These are phyloP conservation scores for Petrea volubilis DNA, from an alignment of 257 asterid genomes.

Conservation along the genomic window DNA sequence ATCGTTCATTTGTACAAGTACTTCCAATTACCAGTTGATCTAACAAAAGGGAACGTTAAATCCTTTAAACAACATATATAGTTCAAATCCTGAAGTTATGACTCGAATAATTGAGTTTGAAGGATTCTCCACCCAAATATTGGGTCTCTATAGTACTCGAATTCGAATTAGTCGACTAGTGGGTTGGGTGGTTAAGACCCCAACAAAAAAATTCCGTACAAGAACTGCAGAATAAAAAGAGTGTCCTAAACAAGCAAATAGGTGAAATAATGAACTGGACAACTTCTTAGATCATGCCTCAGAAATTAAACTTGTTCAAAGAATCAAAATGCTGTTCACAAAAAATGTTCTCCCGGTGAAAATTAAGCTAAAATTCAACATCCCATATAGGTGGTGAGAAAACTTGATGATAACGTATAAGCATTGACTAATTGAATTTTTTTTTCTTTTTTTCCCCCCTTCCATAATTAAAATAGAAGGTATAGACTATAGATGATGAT, in stretches of 20 bases:
- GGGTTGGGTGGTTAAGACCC: no score
- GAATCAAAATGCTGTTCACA: constrained; percentile 4
- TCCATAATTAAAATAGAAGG: constrained; percentile 28
- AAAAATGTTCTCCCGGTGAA: not conserved
- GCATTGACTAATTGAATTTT: constrained; percentile 21
- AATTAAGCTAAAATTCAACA: not conserved
- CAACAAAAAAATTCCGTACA: no score
- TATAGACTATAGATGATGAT: constrained; percentile 19
- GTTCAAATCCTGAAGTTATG: no score
- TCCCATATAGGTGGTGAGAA: not conserved
- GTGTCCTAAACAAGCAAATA: not conserved
- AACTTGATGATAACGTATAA: not conserved
- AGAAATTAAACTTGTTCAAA: not conserved
- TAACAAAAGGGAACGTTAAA: no score
- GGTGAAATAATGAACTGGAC: not conserved
- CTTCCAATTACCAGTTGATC: no score
- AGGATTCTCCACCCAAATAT: no score
- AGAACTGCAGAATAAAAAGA: not conserved
- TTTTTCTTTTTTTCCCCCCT: not conserved
- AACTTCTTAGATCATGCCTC: not conserved
- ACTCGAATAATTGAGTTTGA: no score
- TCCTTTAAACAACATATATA: no score
- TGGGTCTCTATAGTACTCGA: no score
- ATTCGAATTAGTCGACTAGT: no score
- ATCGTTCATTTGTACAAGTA: not conserved